Evolutionary conservation across 805 yeast genomes (phyloP).

Genomic region (Maudiozyma saulgeensis): DNA sequence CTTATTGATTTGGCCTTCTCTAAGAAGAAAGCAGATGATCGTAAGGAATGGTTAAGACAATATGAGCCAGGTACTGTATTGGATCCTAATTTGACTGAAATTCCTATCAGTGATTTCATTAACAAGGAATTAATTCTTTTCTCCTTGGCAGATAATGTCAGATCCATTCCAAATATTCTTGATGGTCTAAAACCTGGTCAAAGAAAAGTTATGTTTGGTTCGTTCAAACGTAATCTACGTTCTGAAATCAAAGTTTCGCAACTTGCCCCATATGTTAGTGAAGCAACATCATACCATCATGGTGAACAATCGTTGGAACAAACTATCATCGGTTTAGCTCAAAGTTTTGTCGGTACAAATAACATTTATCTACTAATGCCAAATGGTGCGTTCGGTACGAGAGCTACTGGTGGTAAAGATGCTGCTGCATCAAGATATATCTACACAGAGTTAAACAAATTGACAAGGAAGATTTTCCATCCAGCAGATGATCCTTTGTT

Average conservation of each 20-base stretch:
- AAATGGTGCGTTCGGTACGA: constrained; percentile 91
- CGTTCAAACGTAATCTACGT: constrained; percentile 66
- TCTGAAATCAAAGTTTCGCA: constrained; percentile 83
- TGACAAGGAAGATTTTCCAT: constrained; percentile 70
- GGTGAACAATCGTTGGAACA: constrained; percentile 84
- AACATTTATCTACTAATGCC: constrained; percentile 79
- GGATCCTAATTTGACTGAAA: constrained; percentile 63
- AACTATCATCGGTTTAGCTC: constrained; percentile 90
- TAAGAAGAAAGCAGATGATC: constrained; percentile 89
- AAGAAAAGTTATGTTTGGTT: constrained; percentile 82
- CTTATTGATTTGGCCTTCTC: constrained; percentile 88
- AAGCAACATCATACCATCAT: constrained; percentile 88
- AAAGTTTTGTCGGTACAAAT: constrained; percentile 87
- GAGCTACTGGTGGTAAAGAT: constrained; percentile 96
- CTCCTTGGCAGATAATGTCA: constrained; percentile 91
- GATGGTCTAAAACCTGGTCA: constrained; percentile 98
- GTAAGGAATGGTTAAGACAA: constrained; percentile 94
- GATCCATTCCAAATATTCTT: constrained; percentile 88
- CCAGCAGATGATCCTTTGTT: constrained; percentile 71
- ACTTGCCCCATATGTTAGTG: constrained; percentile 81
- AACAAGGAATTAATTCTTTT: constrained; percentile 90
- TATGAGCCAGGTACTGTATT: constrained; percentile 85
- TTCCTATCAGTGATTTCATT: constrained; percentile 89
- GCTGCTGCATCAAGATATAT: constrained; percentile 98
- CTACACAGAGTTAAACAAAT: constrained; percentile 68